Base-by-base conservation (phyloP, 495 filamentous ascomycete species). In the Penicillium arizonense region DNA sequence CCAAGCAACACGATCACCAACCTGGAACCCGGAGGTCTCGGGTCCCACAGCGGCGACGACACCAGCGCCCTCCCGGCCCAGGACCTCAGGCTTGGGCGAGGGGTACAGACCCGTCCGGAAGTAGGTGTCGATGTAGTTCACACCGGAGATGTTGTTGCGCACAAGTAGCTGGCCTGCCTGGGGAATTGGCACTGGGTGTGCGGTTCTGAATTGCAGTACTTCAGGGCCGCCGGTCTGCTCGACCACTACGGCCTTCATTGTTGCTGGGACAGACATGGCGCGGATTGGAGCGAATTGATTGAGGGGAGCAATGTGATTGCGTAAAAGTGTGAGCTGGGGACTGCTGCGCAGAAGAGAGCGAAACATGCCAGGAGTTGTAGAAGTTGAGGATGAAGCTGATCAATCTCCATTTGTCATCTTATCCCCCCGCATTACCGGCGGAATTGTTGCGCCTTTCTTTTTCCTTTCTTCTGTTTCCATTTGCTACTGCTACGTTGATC, bases 121-220 rank as follows among this genome's bases (percentile, higher is more conserved):
- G 71, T 97, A 96, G 38, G 87, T 88, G 57, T 75, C 71, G 66
- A 97, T 96, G 72, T 84, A 97, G 70, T 97, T 96, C 47, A 97
- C 75, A 14, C 93, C 93, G 39, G 89, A 80, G 61, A 83, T 88
- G 49, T 89, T 83, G 65, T 97, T 97, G 70, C 89, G 88, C 41
- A 97, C 82, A 3, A 97, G 80, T 26, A 97, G 54, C 52, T 97
- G 78, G 41, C 84, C 87, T 37, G 87, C 82, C 45, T 82, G 70
- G 26, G 85, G 83, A 21, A 76, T 72, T 0, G 93, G 91, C 9
- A 96, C 85, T 18, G 90, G 90, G 4, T 91, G 64, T 58, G 91
- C 82, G 42, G 84, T 83, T 63, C 78, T 85, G 70, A 87, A 84
- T 57, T 91, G 70, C 18, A 97, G 75, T 28, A 92, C 90, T 44